Evolutionary conservation across 2,329 filamentous ascomycete genomes (phyloP).

Genomic region (Plenodomus tracheiphilus): DNA sequence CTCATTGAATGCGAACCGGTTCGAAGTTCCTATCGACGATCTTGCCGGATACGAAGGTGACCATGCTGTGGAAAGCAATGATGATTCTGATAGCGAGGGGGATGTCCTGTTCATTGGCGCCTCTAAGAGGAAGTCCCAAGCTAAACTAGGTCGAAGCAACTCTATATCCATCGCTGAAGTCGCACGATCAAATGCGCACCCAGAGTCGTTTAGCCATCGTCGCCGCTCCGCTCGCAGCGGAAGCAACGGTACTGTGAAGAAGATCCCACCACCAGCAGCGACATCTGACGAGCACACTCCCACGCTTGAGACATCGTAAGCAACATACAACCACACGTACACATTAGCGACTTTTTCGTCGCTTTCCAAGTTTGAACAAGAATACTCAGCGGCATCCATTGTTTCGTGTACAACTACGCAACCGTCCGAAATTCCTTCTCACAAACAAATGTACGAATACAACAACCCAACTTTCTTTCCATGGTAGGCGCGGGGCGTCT

Average conservation of each 20-base stretch:
- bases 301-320: conserved; percentile 8
- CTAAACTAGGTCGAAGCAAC: conserved; percentile 37
- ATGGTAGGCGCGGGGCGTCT: no score
- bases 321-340: conserved; percentile 5
- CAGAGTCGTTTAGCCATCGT: conserved; percentile 27
- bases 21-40: conserved; percentile 31
- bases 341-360: conserved; percentile 15
- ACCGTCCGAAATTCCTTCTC: conserved; percentile 11
- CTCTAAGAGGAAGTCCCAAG: conserved; percentile 27
- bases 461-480: conserved; percentile 5
- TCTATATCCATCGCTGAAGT: conserved; percentile 45
- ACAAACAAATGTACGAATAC: conserved; percentile 20
- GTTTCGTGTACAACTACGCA: conserved; percentile 22
- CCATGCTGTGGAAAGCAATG: conserved; percentile 48
- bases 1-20: conserved; percentile 40
- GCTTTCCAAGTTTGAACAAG: conserved; percentile 10
- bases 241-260: conserved; percentile 56
- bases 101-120: conserved; percentile 46
- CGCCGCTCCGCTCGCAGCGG: conserved; percentile 51
- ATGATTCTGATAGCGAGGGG: conserved; percentile 45
- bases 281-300: conserved; percentile 11
- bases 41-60: conserved; percentile 47
- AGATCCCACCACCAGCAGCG: conserved; percentile 41
- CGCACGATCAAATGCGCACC: conserved; percentile 32
- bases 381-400: conserved; percentile 12